Base-by-base conservation (phyloP, 1,284 basidiomycete genomes). In the Puccinia horiana region DNA sequence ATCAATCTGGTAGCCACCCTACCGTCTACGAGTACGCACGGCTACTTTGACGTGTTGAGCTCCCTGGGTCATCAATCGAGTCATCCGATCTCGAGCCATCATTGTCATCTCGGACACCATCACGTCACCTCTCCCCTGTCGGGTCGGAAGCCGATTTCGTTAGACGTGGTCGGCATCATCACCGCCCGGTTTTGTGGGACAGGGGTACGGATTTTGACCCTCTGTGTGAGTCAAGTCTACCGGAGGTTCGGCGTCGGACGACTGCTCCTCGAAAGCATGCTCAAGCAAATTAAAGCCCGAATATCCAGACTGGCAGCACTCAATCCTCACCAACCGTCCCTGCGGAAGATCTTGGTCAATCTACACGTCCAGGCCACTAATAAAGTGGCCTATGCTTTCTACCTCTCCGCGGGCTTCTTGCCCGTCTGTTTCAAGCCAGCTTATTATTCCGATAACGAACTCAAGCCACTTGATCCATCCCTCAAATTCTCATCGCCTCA, bases 41-140 rank as follows among this genome's bases (percentile, higher is more conserved):
- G 75, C 56, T 76, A 61, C 47, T 75, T 75, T 37, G 73, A 75
- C 37, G 14, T 75, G n/a, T 26, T 26, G 11, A 32, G n/a, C 26
- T 40, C 74, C 0, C 1, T 32, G 32, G 23, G 18, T 20, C 40
- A 42, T 23, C 32, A 44, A 8, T 23, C 44, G 11, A 40, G 29
- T 20, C 61, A 65, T 0, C 37, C 5, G 8, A 6, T 58, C 14
- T 23, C 32, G n/a, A 11, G 2, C 29, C 63, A 69, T 54, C 76
- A 44, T 42, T 37, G 37, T 52, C 58, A 69, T 40, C 63, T 29
- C n/a, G 14, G 9, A 18, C 44, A 29, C 20, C 63, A 69, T 35
- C 76, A 79, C 65, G 47, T 79, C 47, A 79, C 76, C 26, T 79
- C 76, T 1, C 76, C 76, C 26, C 65, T 79, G 0, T 79, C 76